phyloP scores from a whole-genome alignment of 768 basidiomycete species.

The Boletellus sp. region DNA sequence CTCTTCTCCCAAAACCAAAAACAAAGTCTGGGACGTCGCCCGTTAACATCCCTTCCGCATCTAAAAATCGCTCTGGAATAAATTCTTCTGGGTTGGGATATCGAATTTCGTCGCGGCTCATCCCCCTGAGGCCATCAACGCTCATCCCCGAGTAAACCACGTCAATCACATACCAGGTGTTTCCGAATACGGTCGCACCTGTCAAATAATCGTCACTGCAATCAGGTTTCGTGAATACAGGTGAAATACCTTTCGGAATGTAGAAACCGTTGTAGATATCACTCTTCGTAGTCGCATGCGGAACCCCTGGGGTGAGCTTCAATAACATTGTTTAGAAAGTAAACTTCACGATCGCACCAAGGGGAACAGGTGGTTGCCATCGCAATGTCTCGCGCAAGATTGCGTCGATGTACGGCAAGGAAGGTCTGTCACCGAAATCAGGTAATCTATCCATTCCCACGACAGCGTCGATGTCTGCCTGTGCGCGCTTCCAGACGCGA shows the following conservation, averaged over 20 bases:
- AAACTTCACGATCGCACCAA: not conserved
- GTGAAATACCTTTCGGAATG: slow-evolving; percentile 3
- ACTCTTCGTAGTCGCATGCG: not conserved
- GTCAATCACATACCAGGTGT: slow-evolving; percentile 8
- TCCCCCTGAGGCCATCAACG: slow-evolving; percentile 7
- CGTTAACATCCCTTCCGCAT: slow-evolving; percentile 5
- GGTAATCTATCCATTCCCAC: too few species aligned
- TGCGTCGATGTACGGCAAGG: too few species aligned
- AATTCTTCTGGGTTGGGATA: slow-evolving; percentile 17
- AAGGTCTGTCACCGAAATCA: too few species aligned
- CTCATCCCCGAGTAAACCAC: not conserved
- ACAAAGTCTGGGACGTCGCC: slow-evolving; percentile 8
- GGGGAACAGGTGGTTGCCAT: slow-evolving; percentile 2
- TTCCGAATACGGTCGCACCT: slow-evolving; percentile 15
- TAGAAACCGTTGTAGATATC: slow-evolving; percentile 6
- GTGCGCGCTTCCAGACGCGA: too few species aligned
- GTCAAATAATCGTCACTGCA: not conserved
- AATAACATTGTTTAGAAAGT: not conserved
- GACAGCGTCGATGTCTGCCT: too few species aligned
- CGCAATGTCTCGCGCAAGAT: slow-evolving; percentile 1
- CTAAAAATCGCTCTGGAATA: slow-evolving; percentile 13
- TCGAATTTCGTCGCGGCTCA: slow-evolving; percentile 16
- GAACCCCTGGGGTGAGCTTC: not conserved
- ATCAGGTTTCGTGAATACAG: not conserved
- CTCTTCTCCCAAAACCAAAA: slow-evolving; percentile 17